Conservation (phyloP, 2,329 filamentous ascomycete genomes). For the Cladophialophora psammophila region DNA sequence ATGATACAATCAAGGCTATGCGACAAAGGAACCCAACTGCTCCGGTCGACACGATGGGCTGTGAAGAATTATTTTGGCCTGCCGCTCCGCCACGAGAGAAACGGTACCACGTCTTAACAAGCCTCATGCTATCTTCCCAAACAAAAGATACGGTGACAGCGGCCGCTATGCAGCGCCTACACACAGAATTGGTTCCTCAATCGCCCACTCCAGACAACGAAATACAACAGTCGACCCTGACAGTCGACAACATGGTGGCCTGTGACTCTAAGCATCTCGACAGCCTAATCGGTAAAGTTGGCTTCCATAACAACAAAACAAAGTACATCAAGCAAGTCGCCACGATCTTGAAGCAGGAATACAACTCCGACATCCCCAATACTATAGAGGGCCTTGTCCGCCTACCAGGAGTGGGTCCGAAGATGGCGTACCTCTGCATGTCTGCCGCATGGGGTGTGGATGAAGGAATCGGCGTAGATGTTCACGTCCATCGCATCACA, state of each 20-base stretch:
- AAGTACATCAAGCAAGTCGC: constrained; percentile 80
- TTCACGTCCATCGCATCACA: constrained; percentile 93
- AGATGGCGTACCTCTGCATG: constrained; percentile 92
- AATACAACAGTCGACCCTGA: constrained; percentile 60
- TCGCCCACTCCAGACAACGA: constrained; percentile 34
- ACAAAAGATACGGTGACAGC: constrained; percentile 93
- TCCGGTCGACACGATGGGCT: constrained; percentile 97
- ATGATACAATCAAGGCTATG: constrained; percentile 80
- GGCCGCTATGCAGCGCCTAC: constrained; percentile 78
- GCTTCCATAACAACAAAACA: constrained; percentile 95
- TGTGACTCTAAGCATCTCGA: constrained; percentile 73
- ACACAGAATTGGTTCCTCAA: constrained; percentile 68
- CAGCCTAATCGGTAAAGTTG: constrained; percentile 79
- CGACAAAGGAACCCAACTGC: constrained; percentile 70
- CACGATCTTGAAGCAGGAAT: constrained; percentile 73
- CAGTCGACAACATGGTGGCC: constrained; percentile 77
- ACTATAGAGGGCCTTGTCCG: constrained; percentile 77
- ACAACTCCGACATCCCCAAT: constrained; percentile 78
- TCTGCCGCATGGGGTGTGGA: constrained; percentile 74
- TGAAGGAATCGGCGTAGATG: constrained; percentile 88
- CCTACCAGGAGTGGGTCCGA: constrained; percentile 87
- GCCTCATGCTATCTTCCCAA: constrained; percentile 90
- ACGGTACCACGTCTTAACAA: constrained; percentile 84
- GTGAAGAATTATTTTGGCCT: constrained; percentile 62
- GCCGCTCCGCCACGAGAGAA: constrained; percentile 61